These are phyloP conservation scores for Lachnum nothofagi DNA, from an alignment of 2,329 filamentous ascomycete genomes.

Conservation along the genomic window DNA sequence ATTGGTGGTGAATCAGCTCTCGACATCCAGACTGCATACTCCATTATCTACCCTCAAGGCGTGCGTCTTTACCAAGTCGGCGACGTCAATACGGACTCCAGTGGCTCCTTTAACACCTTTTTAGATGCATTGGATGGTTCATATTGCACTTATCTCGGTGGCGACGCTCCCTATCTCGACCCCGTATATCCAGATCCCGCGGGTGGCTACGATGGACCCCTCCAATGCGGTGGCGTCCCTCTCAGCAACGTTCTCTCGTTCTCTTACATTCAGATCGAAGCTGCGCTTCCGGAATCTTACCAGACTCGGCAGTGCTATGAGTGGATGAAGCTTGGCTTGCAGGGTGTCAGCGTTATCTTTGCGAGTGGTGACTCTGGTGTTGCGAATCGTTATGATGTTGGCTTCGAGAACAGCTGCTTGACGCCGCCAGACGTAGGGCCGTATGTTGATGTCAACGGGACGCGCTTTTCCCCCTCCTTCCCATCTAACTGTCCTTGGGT, in stretches of 20 bases:
- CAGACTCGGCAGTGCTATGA: constrained; percentile 47
- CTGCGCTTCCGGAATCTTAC: constrained; percentile 48
- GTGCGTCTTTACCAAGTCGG: constrained; percentile 37
- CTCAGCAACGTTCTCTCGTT: constrained; percentile 53
- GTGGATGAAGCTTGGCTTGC: constrained; percentile 47
- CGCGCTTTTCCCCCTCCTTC: too few relatives aligned
- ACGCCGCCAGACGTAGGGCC: background rate
- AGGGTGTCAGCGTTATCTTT: constrained; percentile 42
- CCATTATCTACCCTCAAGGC: constrained; percentile 20
- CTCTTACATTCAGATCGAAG: constrained; percentile 50
- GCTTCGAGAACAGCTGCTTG: too few relatives aligned
- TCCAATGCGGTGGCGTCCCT: constrained; percentile 33
- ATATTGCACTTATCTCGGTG: constrained; percentile 40
- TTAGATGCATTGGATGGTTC: constrained; percentile 41
- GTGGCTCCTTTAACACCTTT: constrained; percentile 44
- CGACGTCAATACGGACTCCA: constrained; percentile 35
- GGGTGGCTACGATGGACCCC: constrained; percentile 18
- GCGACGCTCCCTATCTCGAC: constrained; percentile 29
- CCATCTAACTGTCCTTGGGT: too few relatives aligned
- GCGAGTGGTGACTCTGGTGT: constrained; percentile 44
- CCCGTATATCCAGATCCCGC: constrained; percentile 23
- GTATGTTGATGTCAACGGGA: too few relatives aligned
- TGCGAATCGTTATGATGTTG: constrained; percentile 32
- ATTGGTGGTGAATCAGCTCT: too few relatives aligned
- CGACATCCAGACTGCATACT: too few relatives aligned